Evolutionary conservation across 768 basidiomycete species (phyloP).

Genomic region (Tricholoma terreum): DNA sequence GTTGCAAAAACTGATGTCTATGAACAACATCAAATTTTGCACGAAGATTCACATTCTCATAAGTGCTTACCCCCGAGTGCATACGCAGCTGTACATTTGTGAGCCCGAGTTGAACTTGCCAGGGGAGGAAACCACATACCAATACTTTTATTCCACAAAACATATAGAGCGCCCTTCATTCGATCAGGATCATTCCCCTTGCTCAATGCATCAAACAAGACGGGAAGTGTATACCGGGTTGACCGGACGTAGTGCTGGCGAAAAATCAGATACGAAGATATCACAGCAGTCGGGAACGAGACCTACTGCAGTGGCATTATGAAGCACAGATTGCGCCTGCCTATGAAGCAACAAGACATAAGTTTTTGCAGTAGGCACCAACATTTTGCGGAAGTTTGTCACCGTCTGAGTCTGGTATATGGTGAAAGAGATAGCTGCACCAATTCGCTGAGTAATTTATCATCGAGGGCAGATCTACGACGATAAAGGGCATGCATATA

Average conservation of each 20-base stretch:
- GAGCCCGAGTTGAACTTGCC: conserved; percentile 5
- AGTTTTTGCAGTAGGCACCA: conserved; percentile 1
- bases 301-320: conserved; percentile 63
- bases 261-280: conserved; percentile 4
- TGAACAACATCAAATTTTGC: conserved; percentile 2
- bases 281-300: not conserved
- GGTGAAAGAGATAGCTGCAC: conserved; percentile 75
- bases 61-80: conserved; percentile 56
- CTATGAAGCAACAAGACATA: conserved; percentile 31
- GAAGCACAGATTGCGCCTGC: conserved; percentile 65
- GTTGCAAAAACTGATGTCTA: conserved; percentile 56
- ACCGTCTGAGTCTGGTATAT: conserved; percentile 78
- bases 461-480: conserved; percentile 70
- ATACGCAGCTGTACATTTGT: conserved; percentile 49
- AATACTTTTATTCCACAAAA: conserved; percentile 69
- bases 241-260: conserved; percentile 68
- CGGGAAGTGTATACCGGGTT: conserved; percentile 60
- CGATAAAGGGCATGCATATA: conserved; percentile 79
- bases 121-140: conserved; percentile 36
- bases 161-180: conserved; percentile 92
- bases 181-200: conserved; percentile 86
- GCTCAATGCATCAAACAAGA: conserved; percentile 55
- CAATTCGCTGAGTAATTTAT: conserved; percentile 62
- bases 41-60: not conserved
- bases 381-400: conserved; percentile 12